phyloP scores from a whole-genome alignment of 805 yeast genomes.

The Sugiyamaella americana region DNA sequence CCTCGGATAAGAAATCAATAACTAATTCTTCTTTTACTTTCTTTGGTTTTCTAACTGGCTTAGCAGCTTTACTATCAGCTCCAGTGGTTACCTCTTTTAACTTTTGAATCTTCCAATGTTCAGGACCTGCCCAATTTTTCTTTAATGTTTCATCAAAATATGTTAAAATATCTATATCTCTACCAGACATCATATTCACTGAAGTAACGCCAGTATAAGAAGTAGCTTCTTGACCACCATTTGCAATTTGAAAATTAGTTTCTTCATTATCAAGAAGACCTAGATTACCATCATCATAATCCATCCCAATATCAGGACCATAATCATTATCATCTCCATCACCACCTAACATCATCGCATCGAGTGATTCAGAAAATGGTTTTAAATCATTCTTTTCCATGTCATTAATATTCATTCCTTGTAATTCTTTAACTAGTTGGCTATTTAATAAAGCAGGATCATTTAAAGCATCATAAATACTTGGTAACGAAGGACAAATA shows the following conservation, averaged over 20 bases:
- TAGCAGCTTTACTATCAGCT: not conserved
- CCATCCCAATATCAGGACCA: not conserved
- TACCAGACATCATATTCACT: not conserved
- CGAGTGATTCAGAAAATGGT: constrained; percentile 28
- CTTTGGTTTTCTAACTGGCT: constrained; percentile 5
- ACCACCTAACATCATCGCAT: constrained; percentile 14
- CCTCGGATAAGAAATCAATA: constrained; percentile 41
- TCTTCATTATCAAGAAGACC: constrained; percentile 7
- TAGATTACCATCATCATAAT: not conserved
- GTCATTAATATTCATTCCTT: constrained; percentile 22
- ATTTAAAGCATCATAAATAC: constrained; percentile 51
- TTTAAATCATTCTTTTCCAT: not conserved
- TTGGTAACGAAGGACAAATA: constrained; percentile 68
- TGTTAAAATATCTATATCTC: constrained; percentile 56
- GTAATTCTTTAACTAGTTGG: constrained; percentile 26
- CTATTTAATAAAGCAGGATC: constrained; percentile 20
- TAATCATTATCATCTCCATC: constrained; percentile 7
- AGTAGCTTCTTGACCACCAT: not conserved
- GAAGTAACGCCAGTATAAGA: not conserved
- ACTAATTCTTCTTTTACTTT: constrained; percentile 31
- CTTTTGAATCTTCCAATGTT: constrained; percentile 79
- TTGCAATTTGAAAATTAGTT: constrained; percentile 8
- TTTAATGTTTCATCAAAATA: constrained; percentile 71
- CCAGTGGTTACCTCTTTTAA: constrained; percentile 34
- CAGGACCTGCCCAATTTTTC: constrained; percentile 84